Evolutionary conservation across 106 monocot genomes (phyloP), one percentile per base, ranked within the genome.

Genomic region (Allium cepa): DNA sequence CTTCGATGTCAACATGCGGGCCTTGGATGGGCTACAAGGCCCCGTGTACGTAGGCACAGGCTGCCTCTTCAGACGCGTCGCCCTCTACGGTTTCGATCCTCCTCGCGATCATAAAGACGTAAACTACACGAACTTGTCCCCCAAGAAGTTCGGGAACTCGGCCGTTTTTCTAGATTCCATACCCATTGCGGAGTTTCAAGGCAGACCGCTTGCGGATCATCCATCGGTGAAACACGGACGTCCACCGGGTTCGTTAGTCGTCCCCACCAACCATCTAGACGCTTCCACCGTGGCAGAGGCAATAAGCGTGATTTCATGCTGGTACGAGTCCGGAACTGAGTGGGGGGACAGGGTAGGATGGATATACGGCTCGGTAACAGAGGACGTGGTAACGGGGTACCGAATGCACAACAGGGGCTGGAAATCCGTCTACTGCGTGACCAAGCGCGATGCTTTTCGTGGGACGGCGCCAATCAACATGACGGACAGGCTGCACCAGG

Each of bases 1-100:
- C 78, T 94, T 94, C 53, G 94, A 94, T 17, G 87, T 81, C 72
- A 94, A 94, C 80, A 94, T 94, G 94, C 84, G 94, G 2, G 94
- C 94, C 0, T 85, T 94, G 10, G 94, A 94, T 14, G 87, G 87
- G 22, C 83, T 87, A 8, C 83, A 83, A 60, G 87, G 87, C 7
- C 87, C 87, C 0, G 80, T 87, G 7, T 87, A 87, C 17, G 87
- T 87, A 18, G 87, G 87, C 8, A 87, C 87, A 0, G 87, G 87
- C 13, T 87, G 87, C 56, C 80, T 87, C 71, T 87, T 81, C 67
- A 74, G 79, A 47, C 80, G 87, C 27, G 56, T 81, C 11, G 87
- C 87, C 6, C 75, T 87, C 16, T 87, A 87, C 47, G 87, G 87
- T 7, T 87, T 87, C 50, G 87, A 87, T 26, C 87, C 87, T 2